These are phyloP conservation scores for Aphanomyces invadans DNA, from an alignment of 352 stramenopile species.

Conservation along the genomic window DNA sequence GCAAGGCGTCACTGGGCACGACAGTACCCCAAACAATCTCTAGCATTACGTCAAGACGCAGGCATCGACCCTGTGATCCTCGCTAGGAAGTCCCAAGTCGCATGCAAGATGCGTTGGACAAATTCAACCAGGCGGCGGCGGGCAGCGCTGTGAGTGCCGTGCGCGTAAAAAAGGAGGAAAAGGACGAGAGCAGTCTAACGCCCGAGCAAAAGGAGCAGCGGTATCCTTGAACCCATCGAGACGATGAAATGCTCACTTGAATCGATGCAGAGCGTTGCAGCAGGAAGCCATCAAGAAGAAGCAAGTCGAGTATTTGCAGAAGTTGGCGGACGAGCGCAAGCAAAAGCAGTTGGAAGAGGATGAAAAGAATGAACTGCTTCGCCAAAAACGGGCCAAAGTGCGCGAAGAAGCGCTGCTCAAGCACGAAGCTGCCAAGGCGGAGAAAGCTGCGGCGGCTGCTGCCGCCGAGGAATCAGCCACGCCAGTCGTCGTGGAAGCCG, in stretches of 20 bases:
- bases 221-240: constrained; percentile 25
- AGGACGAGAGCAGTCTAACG: constrained; percentile 8
- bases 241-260: neutral
- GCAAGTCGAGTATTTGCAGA: constrained; percentile 58
- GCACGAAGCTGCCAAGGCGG: constrained; percentile 38
- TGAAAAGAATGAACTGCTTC: constrained; percentile 42
- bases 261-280: neutral
- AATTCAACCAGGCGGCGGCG: constrained; percentile 12
- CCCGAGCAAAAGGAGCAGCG: constrained; percentile 22
- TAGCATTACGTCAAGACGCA: no score
- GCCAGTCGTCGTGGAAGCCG: constrained; percentile 26
- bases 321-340: constrained; percentile 50
- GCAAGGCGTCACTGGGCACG: constrained; percentile 46
- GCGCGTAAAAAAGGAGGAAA: constrained; percentile 23
- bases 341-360: constrained; percentile 66
- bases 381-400: constrained; percentile 45
- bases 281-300: constrained; percentile 40
- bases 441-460: constrained; percentile 27
- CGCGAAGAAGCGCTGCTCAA: constrained; percentile 47
- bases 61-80: no score
- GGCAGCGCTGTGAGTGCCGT: constrained; percentile 22
- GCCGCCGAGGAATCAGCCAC: constrained; percentile 28
- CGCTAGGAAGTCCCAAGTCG: constrained; percentile 24
- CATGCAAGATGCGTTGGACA: constrained; percentile 25
- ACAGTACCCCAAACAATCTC: constrained; percentile 32